Percentiles rank a stretch among this genome's conserved stretches.
phyloP scores from a whole-genome alignment of 2,329 filamentous ascomycete genomes.

The Exophiala sideris region DNA sequence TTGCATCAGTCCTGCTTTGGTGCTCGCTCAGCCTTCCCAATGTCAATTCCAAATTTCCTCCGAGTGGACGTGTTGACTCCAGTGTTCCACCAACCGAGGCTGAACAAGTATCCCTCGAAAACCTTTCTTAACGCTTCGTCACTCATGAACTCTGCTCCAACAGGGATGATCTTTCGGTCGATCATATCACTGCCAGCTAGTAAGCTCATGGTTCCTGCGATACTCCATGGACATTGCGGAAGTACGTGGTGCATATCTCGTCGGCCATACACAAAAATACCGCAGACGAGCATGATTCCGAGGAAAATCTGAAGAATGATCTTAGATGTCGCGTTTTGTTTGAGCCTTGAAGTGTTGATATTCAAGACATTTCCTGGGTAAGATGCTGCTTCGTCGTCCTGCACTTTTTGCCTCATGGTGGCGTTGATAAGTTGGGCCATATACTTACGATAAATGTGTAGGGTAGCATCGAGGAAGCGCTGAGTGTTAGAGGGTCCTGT shows the following conservation, averaged over 20 bases:
- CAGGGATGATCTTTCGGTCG: slow-evolving; percentile 8
- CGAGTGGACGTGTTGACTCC: no score
- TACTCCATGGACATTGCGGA: slow-evolving; percentile 14
- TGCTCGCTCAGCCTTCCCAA: slow-evolving; percentile 9
- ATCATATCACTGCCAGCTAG: slow-evolving; percentile 20
- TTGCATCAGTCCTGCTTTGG: neutral
- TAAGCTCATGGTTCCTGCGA: slow-evolving; percentile 21
- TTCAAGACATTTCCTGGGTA: neutral
- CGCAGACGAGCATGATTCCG: slow-evolving; percentile 12
- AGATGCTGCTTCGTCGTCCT: neutral
- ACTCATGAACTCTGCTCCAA: slow-evolving; percentile 10
- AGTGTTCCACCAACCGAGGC: slow-evolving; percentile 21
- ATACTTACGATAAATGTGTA: slow-evolving; percentile 17
- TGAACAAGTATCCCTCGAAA: slow-evolving; percentile 15
- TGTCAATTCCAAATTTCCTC: no score
- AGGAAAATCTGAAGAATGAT: slow-evolving; percentile 16
- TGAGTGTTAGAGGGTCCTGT: neutral
- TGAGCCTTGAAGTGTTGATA: slow-evolving; percentile 9
- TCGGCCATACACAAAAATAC: slow-evolving; percentile 1
- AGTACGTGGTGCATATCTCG: slow-evolving; percentile 16
- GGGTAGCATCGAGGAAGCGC: slow-evolving; percentile 4
- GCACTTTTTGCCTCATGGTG: slow-evolving; percentile 12
- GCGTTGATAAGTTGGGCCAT: slow-evolving; percentile 18
- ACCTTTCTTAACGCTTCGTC: slow-evolving; percentile 1
- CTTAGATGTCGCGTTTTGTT: slow-evolving; percentile 15